phyloP scores from a whole-genome alignment of 2,329 filamentous ascomycete genomes.

The Paracoccidioides brasiliensis region DNA sequence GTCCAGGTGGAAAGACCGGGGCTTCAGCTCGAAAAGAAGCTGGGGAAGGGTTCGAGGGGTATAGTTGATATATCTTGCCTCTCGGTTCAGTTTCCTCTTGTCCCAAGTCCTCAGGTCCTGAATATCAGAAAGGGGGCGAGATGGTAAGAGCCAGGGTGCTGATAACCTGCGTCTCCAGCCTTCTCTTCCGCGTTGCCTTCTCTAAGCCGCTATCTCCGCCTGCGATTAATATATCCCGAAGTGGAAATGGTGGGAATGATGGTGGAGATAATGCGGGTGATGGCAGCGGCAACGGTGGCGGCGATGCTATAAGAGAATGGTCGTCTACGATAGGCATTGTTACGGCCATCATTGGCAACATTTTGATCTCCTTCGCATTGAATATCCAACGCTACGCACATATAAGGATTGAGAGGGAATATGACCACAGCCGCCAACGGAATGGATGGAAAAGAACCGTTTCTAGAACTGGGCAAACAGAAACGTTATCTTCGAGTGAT shows the following conservation, averaged over 20 bases:
- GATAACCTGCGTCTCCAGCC: slow-evolving; percentile 1
- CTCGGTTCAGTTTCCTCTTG: neutral
- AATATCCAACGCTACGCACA: slow-evolving; percentile 97
- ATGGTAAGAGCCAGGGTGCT: neutral
- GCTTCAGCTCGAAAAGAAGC: neutral
- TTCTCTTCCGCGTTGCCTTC: slow-evolving; percentile 3
- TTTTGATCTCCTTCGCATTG: slow-evolving; percentile 86
- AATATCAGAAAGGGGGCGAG: neutral
- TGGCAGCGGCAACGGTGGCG: neutral
- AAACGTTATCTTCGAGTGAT: slow-evolving; percentile 11
- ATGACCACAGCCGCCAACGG: slow-evolving; percentile 43
- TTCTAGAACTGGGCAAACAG: slow-evolving; percentile 5
- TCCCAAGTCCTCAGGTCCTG: neutral
- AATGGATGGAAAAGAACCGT: slow-evolving; percentile 38
- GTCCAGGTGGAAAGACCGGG: neutral
- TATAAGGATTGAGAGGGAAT: slow-evolving; percentile 64
- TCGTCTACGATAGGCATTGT: slow-evolving; percentile 90
- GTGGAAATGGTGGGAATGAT: neutral
- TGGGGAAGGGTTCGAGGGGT: neutral
- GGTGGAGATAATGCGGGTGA: neutral
- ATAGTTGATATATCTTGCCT: neutral
- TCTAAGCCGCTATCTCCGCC: slow-evolving; percentile 1
- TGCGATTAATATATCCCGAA: neutral
- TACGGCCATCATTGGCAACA: slow-evolving; percentile 82
- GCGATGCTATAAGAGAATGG: slow-evolving; percentile 11